A percentile compares a stretch with the other conserved stretches of the same genome.
Conservation (phyloP, 2,329 filamentous ascomycete genomes). For the Xylariales sp. region DNA sequence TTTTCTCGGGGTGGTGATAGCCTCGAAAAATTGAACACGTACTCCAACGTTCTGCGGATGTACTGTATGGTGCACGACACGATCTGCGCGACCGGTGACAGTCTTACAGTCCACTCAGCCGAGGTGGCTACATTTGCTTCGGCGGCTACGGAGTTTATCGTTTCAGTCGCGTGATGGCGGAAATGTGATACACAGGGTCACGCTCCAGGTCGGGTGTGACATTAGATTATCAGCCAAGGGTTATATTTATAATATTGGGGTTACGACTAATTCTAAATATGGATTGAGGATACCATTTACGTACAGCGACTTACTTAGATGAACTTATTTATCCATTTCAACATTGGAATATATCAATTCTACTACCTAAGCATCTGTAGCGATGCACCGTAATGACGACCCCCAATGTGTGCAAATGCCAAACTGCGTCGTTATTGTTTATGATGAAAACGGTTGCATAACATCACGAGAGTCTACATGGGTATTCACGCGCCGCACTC, state of each 20-base stretch:
- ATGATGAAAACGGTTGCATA: too few species aligned
- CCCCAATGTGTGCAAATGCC: not conserved
- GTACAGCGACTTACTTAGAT: not conserved
- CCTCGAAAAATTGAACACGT: conserved; percentile 27
- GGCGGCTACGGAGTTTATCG: conserved; percentile 26
- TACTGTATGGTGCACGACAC: conserved; percentile 36
- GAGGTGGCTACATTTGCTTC: conserved; percentile 31
- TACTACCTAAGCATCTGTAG: not conserved
- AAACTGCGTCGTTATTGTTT: not conserved
- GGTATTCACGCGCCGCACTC: too few species aligned
- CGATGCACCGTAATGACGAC: too few species aligned
- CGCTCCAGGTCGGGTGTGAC: not conserved
- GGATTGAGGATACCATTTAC: not conserved
- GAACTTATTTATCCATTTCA: not conserved
- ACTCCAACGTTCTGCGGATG: conserved; percentile 24
- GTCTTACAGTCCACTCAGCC: conserved; percentile 29
- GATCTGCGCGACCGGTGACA: conserved; percentile 29
- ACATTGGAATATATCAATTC: not conserved
- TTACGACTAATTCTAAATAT: not conserved
- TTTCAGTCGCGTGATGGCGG: conserved; percentile 16
- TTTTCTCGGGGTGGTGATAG: conserved; percentile 37
- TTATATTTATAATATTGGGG: not conserved
- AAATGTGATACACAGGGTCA: not conserved
- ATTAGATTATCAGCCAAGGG: not conserved
- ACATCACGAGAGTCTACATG: too few species aligned